phyloP scores from a whole-genome alignment of 345 rosid species.

The Eucalyptus marginata region DNA sequence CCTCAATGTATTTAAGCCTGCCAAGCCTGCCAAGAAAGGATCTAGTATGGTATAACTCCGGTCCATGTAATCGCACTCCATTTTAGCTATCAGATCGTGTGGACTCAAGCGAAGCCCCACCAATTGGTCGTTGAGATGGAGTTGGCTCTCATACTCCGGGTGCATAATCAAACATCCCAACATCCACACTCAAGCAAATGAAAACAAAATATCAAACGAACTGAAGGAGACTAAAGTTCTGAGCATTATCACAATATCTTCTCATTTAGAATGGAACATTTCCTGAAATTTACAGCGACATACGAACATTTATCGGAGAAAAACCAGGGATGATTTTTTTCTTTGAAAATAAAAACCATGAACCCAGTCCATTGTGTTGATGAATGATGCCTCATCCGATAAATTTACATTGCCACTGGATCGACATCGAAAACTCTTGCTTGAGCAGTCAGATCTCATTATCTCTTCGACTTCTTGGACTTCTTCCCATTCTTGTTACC shows the following conservation, averaged over 20 bases:
- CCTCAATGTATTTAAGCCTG: not conserved
- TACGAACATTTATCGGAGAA: not conserved
- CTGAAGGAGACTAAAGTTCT: not conserved
- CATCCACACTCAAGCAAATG: not conserved
- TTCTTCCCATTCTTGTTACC: constrained; percentile 29
- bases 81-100: not conserved
- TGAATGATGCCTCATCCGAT: not conserved
- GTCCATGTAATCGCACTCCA: not conserved
- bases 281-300: not conserved
- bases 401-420: not conserved
- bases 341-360: not conserved
- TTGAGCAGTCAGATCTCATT: not conserved
- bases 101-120: not conserved
- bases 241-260: not conserved
- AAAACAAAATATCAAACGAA: not conserved
- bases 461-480: constrained; percentile 25
- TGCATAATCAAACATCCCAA: not conserved
- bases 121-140: not conserved
- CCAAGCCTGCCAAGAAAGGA: not conserved
- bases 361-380: not conserved
- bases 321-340: not conserved
- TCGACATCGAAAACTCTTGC: not conserved
- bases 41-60: not conserved
- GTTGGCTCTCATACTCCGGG: not conserved
- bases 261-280: not conserved